Conservation (phyloP, 2,329 filamentous ascomycete species). For the Colletotrichum noveboracense region DNA sequence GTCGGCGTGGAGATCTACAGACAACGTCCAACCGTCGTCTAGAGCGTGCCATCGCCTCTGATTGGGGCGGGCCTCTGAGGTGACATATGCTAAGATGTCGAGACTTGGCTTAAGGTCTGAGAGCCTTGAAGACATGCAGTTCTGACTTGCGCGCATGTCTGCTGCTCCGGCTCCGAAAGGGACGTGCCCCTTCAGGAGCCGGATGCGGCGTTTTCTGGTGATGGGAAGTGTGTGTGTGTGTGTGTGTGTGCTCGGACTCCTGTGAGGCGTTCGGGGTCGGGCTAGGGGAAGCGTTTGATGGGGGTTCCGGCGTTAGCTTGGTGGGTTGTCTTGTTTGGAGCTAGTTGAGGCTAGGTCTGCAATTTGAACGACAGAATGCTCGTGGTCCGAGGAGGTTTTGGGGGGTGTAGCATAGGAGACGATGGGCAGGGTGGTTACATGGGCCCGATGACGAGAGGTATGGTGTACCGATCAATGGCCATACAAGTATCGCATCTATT, state of each 20-base stretch:
- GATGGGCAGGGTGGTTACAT: background rate
- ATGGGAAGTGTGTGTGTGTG: background rate
- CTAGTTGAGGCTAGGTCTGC: background rate
- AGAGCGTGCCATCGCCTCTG: background rate
- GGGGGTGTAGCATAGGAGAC: background rate
- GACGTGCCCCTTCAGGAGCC: background rate
- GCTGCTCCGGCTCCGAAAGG: background rate
- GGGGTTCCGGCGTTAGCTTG: background rate
- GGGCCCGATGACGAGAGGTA: fast-evolving
- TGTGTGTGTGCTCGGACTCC: background rate
- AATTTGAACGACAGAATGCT: background rate
- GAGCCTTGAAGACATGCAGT: background rate
- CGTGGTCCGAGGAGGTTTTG: background rate
- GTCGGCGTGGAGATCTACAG: background rate
- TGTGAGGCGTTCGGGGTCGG: background rate
- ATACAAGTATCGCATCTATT: background rate
- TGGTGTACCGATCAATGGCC: background rate
- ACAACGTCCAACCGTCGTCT: background rate
- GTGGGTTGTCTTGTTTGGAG: background rate
- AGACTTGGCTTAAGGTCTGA: background rate
- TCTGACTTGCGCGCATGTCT: background rate
- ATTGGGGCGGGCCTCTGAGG: background rate
- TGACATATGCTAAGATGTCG: background rate
- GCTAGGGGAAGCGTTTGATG: background rate
- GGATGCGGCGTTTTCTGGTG: background rate